These are phyloP conservation scores for Sugiyamaella novakii DNA, from an alignment of 1,139 yeast genomes.

Conservation along the genomic window DNA sequence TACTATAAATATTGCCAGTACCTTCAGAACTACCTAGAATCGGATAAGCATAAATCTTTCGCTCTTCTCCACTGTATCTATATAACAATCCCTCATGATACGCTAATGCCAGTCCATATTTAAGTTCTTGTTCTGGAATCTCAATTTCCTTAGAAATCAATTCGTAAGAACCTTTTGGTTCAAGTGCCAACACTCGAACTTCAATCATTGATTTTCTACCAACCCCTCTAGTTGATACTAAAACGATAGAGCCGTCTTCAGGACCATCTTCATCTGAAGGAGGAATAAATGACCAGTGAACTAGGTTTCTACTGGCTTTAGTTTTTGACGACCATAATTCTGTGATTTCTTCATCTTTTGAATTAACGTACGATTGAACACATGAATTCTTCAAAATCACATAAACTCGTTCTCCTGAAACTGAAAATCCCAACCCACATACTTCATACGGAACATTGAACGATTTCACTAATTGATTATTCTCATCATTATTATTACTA, in stretches of 20 bases:
- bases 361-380: conserved; percentile 26
- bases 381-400: conserved; percentile 28
- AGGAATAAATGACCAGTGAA: conserved; percentile 25
- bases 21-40: conserved; percentile 23
- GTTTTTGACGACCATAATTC: conserved; percentile 30
- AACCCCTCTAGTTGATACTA: conserved; percentile 29
- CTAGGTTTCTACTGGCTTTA: conserved; percentile 27
- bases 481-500: conserved; percentile 14
- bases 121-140: conserved; percentile 21
- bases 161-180: conserved; percentile 25
- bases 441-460: conserved; percentile 12
- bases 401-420: conserved; percentile 23
- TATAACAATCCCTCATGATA: conserved; percentile 31
- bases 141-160: conserved; percentile 27
- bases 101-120: conserved; percentile 25
- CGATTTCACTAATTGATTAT: not conserved
- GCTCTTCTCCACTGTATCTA: conserved; percentile 22
- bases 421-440: conserved; percentile 3
- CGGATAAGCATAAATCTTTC: conserved; percentile 23
- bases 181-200: conserved; percentile 30
- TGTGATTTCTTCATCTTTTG: conserved; percentile 14
- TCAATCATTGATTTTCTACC: conserved; percentile 27
- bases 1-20: not conserved
- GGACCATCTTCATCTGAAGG: conserved; percentile 26
- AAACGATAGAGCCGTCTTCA: conserved; percentile 30